Evolutionary conservation across 73 alveolate genomes (phyloP).

Genomic region (Paraurostyla sp.): DNA sequence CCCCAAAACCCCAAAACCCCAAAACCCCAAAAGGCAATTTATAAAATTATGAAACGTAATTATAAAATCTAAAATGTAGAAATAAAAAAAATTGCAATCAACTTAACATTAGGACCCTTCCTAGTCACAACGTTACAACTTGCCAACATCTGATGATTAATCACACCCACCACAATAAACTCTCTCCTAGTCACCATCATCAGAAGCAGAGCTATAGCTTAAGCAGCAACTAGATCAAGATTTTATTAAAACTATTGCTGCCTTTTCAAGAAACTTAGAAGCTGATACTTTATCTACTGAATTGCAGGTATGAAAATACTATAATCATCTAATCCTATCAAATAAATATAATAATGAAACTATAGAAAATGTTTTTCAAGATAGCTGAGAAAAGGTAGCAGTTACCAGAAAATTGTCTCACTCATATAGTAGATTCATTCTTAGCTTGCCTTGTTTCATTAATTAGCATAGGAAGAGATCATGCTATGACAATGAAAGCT

Average conservation of each 20-base stretch:
- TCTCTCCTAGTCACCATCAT: too few relatives aligned
- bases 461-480: background rate
- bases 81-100: too few relatives aligned
- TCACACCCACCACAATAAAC: too few relatives aligned
- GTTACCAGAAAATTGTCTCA: conserved; percentile 59
- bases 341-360: background rate
- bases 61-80: too few relatives aligned
- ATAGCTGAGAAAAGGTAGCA: conserved; percentile 22
- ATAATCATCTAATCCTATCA: background rate
- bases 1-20: too few relatives aligned
- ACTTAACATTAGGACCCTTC: too few relatives aligned
- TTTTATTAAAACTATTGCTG: conserved; percentile 53
- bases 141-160: too few relatives aligned
- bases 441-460: conserved; percentile 54
- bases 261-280: conserved; percentile 48
- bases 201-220: background rate
- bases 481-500: conserved; percentile 14
- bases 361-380: conserved; percentile 62
- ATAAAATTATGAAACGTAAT: too few relatives aligned
- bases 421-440: conserved; percentile 57
- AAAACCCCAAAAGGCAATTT: too few relatives aligned
- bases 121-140: too few relatives aligned
- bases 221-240: conserved; percentile 24
- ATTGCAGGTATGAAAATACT: background rate
- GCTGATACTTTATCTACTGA: conserved; percentile 53